These are phyloP conservation scores for Sphaerulina populicola DNA, from an alignment of 2,329 filamentous ascomycete genomes.

Conservation along the genomic window DNA sequence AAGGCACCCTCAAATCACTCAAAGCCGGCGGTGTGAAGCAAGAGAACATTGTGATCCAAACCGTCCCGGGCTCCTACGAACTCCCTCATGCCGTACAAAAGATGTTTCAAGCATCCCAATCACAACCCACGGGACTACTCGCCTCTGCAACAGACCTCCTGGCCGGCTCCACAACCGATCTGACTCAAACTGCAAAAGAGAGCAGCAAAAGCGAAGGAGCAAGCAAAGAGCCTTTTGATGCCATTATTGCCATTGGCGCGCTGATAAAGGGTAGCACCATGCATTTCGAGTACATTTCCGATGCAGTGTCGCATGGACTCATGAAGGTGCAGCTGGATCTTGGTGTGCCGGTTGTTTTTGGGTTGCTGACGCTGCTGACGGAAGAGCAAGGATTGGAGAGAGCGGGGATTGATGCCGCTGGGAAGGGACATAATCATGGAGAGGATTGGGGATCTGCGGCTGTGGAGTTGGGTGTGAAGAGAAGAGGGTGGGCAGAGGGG, in stretches of 20 bases:
- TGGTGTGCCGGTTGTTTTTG: conserved; percentile 83
- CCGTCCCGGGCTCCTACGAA: conserved; percentile 90
- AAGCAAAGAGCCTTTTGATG: conserved; percentile 64
- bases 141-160: conserved; percentile 68
- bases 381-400: conserved; percentile 82
- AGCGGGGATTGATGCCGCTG: conserved; percentile 56
- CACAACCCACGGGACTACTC: conserved; percentile 62
- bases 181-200: conserved; percentile 47
- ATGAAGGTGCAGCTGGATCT: conserved; percentile 92
- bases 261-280: conserved; percentile 98
- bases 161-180: conserved; percentile 55
- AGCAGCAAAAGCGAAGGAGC: conserved; percentile 2
- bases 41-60: conserved; percentile 80
- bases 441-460: conserved; percentile 93
- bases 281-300: conserved; percentile 98
- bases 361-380: conserved; percentile 76
- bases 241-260: conserved; percentile 88
- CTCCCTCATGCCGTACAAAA: conserved; percentile 82
- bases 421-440: conserved; percentile 74
- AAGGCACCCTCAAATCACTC: conserved; percentile 71
- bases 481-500: conserved; percentile 71
- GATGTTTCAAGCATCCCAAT: conserved; percentile 46
- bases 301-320: conserved; percentile 79
- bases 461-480: conserved; percentile 87
- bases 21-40: conserved; percentile 71